These are phyloP conservation scores for Margaritispora aquatica DNA, from an alignment of 495 filamentous ascomycete species.

Conservation along the genomic window DNA sequence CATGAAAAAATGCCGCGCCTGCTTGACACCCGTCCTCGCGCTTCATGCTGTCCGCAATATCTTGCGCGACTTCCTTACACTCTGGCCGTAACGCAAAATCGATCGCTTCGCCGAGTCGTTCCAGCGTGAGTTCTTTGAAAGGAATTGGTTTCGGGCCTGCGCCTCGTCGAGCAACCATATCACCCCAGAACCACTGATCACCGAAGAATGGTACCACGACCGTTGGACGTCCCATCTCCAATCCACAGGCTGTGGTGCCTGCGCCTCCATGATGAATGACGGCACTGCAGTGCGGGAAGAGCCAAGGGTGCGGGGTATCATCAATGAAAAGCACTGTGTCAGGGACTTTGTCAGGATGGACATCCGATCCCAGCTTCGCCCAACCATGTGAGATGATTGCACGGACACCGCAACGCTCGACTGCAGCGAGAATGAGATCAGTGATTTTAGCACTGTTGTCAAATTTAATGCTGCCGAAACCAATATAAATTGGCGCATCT, in stretches of 20 bases:
- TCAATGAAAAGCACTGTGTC: slow-evolving; percentile 51
- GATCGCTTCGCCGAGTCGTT: slow-evolving; percentile 64
- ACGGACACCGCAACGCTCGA: slow-evolving; percentile 46
- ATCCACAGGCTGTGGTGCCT: slow-evolving; percentile 58
- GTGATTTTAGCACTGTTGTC: slow-evolving; percentile 57
- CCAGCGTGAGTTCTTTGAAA: slow-evolving; percentile 56
- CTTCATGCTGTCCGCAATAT: slow-evolving; percentile 40
- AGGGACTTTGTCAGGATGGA: slow-evolving; percentile 40
- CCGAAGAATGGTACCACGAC: slow-evolving; percentile 65
- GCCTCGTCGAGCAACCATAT: slow-evolving; percentile 46
- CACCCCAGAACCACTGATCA: slow-evolving; percentile 53
- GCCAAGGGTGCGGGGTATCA: slow-evolving; percentile 64
- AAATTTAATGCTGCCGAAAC: slow-evolving; percentile 61
- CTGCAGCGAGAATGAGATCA: slow-evolving; percentile 50
- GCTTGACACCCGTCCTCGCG: slow-evolving; percentile 58
- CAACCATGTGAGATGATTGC: slow-evolving; percentile 60
- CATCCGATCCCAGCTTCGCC: slow-evolving; percentile 50
- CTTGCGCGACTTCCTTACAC: slow-evolving; percentile 45
- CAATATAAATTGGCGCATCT: slow-evolving; percentile 54
- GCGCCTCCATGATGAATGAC: slow-evolving; percentile 62
- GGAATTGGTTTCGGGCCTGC: slow-evolving; percentile 65
- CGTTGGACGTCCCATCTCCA: slow-evolving; percentile 54
- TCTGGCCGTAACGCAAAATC: slow-evolving; percentile 53
- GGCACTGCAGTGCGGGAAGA: slow-evolving; percentile 50
- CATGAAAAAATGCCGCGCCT: slow-evolving; percentile 63